A percentile compares a stretch with the other conserved stretches of the same genome.
phyloP scores from a whole-genome alignment of 768 basidiomycete genomes.

The Tremella mesenterica region DNA sequence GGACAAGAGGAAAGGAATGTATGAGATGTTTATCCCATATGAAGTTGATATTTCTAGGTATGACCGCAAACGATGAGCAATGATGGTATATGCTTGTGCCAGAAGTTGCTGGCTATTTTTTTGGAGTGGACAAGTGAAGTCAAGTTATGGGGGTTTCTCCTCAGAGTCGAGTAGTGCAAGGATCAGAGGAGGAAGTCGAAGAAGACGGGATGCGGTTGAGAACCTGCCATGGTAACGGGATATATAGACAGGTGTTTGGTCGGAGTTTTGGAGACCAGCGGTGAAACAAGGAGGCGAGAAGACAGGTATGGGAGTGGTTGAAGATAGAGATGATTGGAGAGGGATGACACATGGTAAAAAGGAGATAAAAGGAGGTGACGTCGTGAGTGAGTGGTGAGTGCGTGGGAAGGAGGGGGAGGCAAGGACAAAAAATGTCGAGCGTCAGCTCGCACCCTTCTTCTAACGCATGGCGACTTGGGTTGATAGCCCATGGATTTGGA shows the following conservation, averaged over 20 bases:
- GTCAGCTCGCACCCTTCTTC: not conserved
- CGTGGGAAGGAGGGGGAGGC: not conserved
- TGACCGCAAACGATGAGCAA: not conserved
- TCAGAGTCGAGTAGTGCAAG: conserved; percentile 38
- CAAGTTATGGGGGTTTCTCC: conserved; percentile 44
- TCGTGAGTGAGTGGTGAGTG: too few species aligned
- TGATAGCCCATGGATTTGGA: not conserved
- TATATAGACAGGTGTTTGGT: not conserved
- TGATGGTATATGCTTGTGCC: not conserved
- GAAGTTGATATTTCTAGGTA: not conserved
- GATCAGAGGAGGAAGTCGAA: conserved; percentile 37
- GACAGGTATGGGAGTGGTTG: conserved; percentile 2
- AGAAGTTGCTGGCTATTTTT: not conserved
- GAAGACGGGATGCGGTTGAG: conserved; percentile 23
- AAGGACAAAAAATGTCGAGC: not conserved
- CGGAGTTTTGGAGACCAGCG: not conserved
- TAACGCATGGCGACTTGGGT: not conserved
- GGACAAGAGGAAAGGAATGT: not conserved
- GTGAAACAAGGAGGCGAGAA: not conserved
- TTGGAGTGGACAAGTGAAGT: conserved; percentile 5
- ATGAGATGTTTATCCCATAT: conserved; percentile 1
- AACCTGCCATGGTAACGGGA: conserved; percentile 17
- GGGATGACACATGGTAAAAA: not conserved
- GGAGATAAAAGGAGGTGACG: not conserved
- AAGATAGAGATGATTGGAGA: not conserved